These are phyloP conservation scores for Rhynchosporium graminicola DNA, from an alignment of 2,329 filamentous ascomycete species.

Conservation along the genomic window DNA sequence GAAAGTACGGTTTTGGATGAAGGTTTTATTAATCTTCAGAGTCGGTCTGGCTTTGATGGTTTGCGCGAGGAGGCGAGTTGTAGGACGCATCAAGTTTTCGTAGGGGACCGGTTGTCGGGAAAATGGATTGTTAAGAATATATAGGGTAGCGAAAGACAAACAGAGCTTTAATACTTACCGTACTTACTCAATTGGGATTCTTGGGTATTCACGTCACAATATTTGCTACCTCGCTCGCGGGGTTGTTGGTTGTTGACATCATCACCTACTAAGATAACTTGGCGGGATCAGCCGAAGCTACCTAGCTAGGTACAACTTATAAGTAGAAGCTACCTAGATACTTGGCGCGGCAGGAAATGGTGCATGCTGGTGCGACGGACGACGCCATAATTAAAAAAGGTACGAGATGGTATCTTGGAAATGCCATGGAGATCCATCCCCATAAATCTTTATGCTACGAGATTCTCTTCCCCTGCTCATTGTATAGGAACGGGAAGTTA, in stretches of 20 bases:
- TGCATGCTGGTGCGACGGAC: no score
- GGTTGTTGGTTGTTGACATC: constrained; percentile 25
- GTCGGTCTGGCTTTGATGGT: background rate
- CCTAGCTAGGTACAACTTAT: background rate
- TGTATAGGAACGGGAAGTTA: no score
- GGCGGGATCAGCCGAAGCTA: constrained; percentile 17
- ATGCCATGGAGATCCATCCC: background rate
- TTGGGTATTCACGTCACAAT: constrained; percentile 12
- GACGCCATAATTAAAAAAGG: background rate
- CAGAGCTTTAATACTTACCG: background rate
- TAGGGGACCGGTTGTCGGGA: no score
- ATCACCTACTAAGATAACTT: constrained; percentile 17
- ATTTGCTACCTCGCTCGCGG: background rate
- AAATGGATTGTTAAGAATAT: no score
- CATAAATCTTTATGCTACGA: background rate
- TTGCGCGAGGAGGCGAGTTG: background rate
- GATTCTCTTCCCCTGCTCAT: no score
- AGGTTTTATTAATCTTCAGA: background rate
- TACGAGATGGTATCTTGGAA: constrained; percentile 2
- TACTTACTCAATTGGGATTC: background rate
- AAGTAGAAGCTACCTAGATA: no score
- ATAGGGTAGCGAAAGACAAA: background rate
- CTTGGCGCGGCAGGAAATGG: no score
- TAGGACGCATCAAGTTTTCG: background rate
- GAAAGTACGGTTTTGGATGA: background rate